Evolutionary conservation across 139 green algal genomes (phyloP).

Genomic region (Micromonas commoda): DNA sequence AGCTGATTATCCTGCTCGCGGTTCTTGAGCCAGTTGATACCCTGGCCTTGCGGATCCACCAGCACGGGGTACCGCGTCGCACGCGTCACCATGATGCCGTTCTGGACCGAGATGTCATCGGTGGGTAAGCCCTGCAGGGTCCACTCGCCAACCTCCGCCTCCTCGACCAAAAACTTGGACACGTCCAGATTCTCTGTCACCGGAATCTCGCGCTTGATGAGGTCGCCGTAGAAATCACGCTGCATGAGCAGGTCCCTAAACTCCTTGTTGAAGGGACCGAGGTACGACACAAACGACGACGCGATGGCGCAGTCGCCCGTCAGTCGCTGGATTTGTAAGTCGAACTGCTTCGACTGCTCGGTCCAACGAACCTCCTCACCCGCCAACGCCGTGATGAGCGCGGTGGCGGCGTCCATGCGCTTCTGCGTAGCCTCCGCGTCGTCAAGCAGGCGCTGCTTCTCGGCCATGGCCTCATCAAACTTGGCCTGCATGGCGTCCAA

Average conservation of each 20-base stretch:
- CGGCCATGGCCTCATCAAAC: constrained; percentile 70
- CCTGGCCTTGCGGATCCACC: constrained; percentile 67
- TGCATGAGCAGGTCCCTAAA: constrained; percentile 68
- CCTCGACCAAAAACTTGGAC: constrained; percentile 60
- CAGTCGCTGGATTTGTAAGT: constrained; percentile 46
- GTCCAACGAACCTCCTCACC: constrained; percentile 70
- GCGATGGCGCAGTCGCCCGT: constrained; percentile 75
- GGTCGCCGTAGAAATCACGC: constrained; percentile 62
- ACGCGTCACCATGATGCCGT: constrained; percentile 71
- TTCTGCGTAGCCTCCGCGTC: constrained; percentile 78
- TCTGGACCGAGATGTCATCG: constrained; percentile 76
- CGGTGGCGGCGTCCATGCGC: constrained; percentile 59
- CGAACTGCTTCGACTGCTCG: constrained; percentile 55
- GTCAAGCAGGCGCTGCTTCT: constrained; percentile 63
- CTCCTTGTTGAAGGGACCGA: constrained; percentile 71
- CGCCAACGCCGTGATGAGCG: constrained; percentile 62
- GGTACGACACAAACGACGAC: constrained; percentile 68
- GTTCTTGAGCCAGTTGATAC: constrained; percentile 78
- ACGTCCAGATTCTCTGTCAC: constrained; percentile 61
- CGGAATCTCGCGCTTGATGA: constrained; percentile 50
- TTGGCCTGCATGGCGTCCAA: constrained; percentile 53
- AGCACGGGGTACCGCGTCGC: constrained; percentile 69
- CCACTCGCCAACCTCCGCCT: constrained; percentile 67
- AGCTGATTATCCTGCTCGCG: constrained; percentile 70
- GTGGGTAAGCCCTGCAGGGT: constrained; percentile 60